A percentile compares a stretch with the other conserved stretches of the same genome.
Evolutionary conservation across 352 stramenopile species (phyloP).

Genomic region (Phytophthora sp.): DNA sequence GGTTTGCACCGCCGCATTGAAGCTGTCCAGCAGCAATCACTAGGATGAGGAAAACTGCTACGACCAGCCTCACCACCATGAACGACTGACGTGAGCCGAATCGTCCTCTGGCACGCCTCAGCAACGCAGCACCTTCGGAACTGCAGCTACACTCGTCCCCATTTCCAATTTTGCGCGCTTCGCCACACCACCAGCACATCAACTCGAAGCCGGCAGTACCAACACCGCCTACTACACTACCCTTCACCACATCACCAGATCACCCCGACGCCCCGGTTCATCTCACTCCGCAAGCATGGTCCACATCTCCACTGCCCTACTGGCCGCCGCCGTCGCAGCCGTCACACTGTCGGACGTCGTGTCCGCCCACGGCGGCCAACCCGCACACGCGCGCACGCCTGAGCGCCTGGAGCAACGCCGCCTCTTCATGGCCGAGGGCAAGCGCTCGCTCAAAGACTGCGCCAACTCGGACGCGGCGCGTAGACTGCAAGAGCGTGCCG

Average conservation of each 20-base stretch:
- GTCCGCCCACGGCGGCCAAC: constrained; percentile 1
- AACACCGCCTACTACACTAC: no score
- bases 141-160: background rate
- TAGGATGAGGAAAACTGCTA: no score
- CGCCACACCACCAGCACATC: no score
- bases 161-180: constrained; percentile 14
- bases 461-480: constrained; percentile 20
- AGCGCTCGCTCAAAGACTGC: constrained; percentile 30
- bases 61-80: no score
- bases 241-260: background rate
- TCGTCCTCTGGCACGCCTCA: no score
- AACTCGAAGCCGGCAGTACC: no score
- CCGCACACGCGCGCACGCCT: background rate
- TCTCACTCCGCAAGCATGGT: constrained; percentile 1
- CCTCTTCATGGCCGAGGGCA: constrained; percentile 31
- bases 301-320: background rate
- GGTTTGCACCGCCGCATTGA: no score
- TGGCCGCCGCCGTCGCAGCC: background rate
- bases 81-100: no score
- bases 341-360: background rate
- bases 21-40: no score
- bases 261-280: background rate
- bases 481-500: constrained; percentile 16
- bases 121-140: background rate
- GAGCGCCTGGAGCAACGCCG: constrained; percentile 14